Conservation (phyloP, 257 asterid species). For the Henckelia pumila region DNA sequence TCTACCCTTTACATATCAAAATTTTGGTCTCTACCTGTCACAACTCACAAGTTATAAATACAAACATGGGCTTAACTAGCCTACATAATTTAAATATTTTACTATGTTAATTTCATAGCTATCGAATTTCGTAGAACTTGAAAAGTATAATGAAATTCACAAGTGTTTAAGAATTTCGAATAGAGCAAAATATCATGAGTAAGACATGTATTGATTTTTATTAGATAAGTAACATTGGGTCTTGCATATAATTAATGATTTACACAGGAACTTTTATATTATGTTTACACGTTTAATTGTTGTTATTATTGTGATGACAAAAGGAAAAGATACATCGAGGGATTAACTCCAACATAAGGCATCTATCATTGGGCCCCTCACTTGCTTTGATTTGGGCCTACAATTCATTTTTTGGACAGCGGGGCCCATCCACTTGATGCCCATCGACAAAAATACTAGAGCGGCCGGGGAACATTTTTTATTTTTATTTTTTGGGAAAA, state of each 20-base stretch:
- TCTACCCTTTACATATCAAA: background rate
- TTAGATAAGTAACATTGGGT: background rate
- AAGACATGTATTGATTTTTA: background rate
- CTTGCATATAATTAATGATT: background rate
- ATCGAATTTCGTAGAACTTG: too few relatives aligned
- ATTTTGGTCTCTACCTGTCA: background rate
- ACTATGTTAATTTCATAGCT: too few relatives aligned
- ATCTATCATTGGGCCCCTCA: conserved; percentile 14
- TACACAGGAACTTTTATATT: background rate
- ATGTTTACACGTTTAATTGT: conserved; percentile 29
- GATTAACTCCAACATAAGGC: conserved; percentile 59
- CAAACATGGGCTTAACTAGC: too few relatives aligned
- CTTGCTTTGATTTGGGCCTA: background rate
- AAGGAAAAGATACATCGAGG: conserved; percentile 36
- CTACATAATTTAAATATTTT: too few relatives aligned
- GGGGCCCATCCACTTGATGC: background rate
- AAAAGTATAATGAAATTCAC: background rate
- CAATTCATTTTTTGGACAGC: background rate
- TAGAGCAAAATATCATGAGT: background rate
- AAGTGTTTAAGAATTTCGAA: background rate
- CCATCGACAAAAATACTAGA: background rate
- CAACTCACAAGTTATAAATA: background rate
- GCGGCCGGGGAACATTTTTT: too few relatives aligned
- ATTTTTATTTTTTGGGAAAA: too few relatives aligned
- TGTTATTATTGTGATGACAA: conserved; percentile 20